Evolutionary conservation across 1,284 basidiomycete genomes (phyloP), one percentile per base, ranked within the genome.

Genomic region (Schizopora paradoxa): DNA sequence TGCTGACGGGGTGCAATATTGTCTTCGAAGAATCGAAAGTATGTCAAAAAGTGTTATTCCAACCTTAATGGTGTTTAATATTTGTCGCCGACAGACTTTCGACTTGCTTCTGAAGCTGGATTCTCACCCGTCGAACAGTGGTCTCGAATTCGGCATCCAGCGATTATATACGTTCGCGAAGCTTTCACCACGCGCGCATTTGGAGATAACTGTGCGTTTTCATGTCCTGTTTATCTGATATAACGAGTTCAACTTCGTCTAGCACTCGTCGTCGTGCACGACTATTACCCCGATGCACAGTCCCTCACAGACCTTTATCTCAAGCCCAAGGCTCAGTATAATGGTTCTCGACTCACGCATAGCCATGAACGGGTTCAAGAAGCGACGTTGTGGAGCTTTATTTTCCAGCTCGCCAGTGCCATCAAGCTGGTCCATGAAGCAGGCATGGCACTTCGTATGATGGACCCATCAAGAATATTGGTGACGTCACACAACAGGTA

Each of bases 131-230:
- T 98, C 23, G 94, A 98, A 57, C 71, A 82, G 14, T 99, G 96
- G 96, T 79, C 84, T 2, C 75, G 79, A 42, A 74, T 98, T 49
- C 76, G 74, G 14, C 94, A 99, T 68, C 93, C 96, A 0, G 84
- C 80, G 56, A 86, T 99, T 52, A 81, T 96, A 21, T 70, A 79
- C 14, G 72, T 98, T 6, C 78, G 81, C 37, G 96, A 99, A 64
- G 96, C 95, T 0, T 99, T 99, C 67, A 98, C 96, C 0, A 96
- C 94, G 0, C 78, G 87, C 33, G 82, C 90, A 0, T 99, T 99
- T 65, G 82, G 84, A 49, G 96, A 98, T 61, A 86, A 83, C 56
- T 97, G 92, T 94, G 58, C 50, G 83, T 73, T 11, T n/a, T 26
- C 33, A 48, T 29, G 31, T 18, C 28, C 35, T 37, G 31, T 45